Evolutionary conservation across 2,329 filamentous ascomycete genomes (phyloP), one percentile per base, ranked within the genome.

Genomic region (Xylariales sp.): DNA sequence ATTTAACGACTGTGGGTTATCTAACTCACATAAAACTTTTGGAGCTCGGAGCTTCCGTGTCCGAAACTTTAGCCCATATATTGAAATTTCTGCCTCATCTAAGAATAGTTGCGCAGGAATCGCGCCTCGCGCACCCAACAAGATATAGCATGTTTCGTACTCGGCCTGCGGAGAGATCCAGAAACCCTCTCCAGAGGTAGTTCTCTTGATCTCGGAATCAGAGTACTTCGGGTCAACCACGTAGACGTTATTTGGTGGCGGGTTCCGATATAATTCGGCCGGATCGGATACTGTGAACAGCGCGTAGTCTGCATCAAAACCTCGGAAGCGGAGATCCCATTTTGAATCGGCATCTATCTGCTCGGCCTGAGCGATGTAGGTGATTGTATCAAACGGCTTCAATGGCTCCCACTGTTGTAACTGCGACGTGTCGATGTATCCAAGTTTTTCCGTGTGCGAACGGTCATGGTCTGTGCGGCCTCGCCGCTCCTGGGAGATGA

Each of bases 221-320:
- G 28, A 3, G 30, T 32, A 10, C 28, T 6, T 7, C 16, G 9
- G 8, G 10, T 28, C n/a, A 45, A 49, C 39, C 6, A 9, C 39
- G 30, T 62, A 54, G 9, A 23, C 4, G 43, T 54, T 62, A 7
- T 32, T 54, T 23, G 14, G 30, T 5, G 39, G 12, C 23, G 14
- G 23, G 16, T 8, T 30, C 23, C 10, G 34, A 30, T 46, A 16
- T 39, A 9, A 28, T n/a, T 30, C 6, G 36, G 18, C 5, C 34
- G 3, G 12, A n/a, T 32, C 48, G 3, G 14, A 3, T 36, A 18
- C 46, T 39, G 23, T 52, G 46, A 60, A 60, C 9, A 62, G 48
- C 14, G 59, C 59, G 9, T 62, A 62, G 30, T 62, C 59, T 48
- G 49, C 49, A 46, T 62, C 39, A 10, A 62, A 62, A 9, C 41